Percentiles rank a stretch among this genome's conserved stretches.
phyloP scores from a whole-genome alignment of 163 green algal genomes.

The Chlorella variabilis region DNA sequence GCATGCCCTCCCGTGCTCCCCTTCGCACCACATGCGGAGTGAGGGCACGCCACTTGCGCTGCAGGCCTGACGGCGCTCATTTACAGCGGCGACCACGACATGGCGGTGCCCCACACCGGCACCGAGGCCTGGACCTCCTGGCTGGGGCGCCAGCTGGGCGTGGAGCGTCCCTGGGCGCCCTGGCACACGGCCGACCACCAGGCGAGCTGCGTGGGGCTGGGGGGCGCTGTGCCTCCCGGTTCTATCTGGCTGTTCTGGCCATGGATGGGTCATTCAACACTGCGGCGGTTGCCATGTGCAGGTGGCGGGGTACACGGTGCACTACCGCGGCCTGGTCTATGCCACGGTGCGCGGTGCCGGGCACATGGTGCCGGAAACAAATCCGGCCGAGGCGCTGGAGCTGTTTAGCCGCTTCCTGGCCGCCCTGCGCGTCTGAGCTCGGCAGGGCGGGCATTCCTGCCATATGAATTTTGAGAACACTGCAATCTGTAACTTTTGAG shows the following conservation, averaged over 20 bases:
- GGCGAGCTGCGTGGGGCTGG: slow-evolving; percentile 13
- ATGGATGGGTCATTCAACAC: no score
- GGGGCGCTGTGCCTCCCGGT: no score
- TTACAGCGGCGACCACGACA: slow-evolving; percentile 85
- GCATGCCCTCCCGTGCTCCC: no score
- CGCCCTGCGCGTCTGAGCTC: not conserved
- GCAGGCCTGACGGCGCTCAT: slow-evolving; percentile 72
- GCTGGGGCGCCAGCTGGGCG: slow-evolving; percentile 37
- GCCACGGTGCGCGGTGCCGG: slow-evolving; percentile 79
- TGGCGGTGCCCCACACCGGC: slow-evolving; percentile 82
- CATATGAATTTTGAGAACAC: no score
- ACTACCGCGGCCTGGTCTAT: slow-evolving; percentile 75
- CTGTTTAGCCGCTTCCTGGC: slow-evolving; percentile 61
- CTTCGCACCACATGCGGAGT: no score
- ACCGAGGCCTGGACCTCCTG: slow-evolving; percentile 71
- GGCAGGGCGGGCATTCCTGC: not conserved
- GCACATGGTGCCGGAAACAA: slow-evolving; percentile 67
- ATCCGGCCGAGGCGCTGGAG: slow-evolving; percentile 56
- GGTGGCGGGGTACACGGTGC: slow-evolving; percentile 76
- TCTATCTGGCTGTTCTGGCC: no score
- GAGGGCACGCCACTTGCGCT: not conserved
- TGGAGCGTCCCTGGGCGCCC: slow-evolving; percentile 41
- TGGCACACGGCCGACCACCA: slow-evolving; percentile 38
- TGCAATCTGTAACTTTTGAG: no score
- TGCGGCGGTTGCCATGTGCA: no score